Conservation (phyloP, 140 eudicot genomes). For the Cichorium intybus region DNA sequence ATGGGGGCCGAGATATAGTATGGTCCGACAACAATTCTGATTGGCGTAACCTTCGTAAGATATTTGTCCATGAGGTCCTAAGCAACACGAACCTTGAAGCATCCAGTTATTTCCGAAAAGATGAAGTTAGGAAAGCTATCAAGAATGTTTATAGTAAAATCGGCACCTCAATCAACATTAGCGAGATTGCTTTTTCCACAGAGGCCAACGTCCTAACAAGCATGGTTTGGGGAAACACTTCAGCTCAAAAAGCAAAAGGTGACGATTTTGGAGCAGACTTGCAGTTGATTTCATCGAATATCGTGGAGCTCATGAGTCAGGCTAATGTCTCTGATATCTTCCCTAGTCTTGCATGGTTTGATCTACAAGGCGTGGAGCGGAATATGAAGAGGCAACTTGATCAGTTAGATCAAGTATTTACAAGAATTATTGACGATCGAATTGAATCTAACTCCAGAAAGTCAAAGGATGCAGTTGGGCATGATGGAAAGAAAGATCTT, state of each 20-base stretch:
- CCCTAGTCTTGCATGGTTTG: conserved; percentile 42
- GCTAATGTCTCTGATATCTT: conserved; percentile 46
- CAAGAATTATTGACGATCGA: conserved; percentile 30
- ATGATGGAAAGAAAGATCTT: conserved; percentile 29
- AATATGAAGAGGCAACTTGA: conserved; percentile 15
- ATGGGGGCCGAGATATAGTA: conserved; percentile 9
- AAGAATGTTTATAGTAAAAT: conserved; percentile 3
- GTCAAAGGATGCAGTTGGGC: conserved; percentile 4
- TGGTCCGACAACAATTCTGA: conserved; percentile 2
- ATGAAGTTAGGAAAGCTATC: conserved; percentile 20
- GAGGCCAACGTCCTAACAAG: conserved; percentile 18
- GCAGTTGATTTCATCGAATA: conserved; percentile 16
- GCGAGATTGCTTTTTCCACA: conserved; percentile 12
- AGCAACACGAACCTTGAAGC: conserved; percentile 15
- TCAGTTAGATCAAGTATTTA: conserved; percentile 30
- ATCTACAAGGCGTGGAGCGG: conserved; percentile 35
- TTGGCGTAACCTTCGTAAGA: conserved; percentile 29
- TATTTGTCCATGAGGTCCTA: conserved; percentile 11
- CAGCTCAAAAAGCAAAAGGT: conserved; percentile 19
- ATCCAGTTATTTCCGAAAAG: neutral
- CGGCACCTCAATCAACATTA: conserved; percentile 6
- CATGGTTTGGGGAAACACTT: conserved; percentile 34
- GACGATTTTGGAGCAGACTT: conserved; percentile 27
- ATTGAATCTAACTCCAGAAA: conserved; percentile 10
- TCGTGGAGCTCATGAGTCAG: conserved; percentile 19